These are phyloP conservation scores for Hordeum pubiflorum DNA, from an alignment of 202 grass and related monocot species.

Conservation along the genomic window DNA sequence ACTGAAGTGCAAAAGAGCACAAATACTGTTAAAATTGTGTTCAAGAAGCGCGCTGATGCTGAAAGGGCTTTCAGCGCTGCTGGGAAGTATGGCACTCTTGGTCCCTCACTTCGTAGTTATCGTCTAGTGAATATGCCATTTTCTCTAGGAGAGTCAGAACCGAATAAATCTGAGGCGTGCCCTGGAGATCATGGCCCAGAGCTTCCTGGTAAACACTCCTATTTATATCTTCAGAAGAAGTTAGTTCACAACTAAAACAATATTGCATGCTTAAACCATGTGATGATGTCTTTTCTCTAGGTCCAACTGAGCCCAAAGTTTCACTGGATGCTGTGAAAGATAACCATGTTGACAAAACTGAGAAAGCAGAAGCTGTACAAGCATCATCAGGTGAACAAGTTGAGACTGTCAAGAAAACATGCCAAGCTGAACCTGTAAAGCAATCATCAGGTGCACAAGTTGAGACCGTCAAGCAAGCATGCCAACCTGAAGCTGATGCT, in stretches of 20 bases:
- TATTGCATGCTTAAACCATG: constrained; percentile 23
- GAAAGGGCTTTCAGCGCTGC: constrained; percentile 81
- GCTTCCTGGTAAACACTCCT: constrained; percentile 33
- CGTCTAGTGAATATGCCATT: constrained; percentile 58
- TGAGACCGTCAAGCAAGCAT: neutral
- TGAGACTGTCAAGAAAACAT: constrained; percentile 1
- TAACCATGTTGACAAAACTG: constrained; percentile 21
- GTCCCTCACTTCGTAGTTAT: constrained; percentile 77
- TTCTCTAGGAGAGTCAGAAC: constrained; percentile 15
- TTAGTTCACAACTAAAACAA: neutral
- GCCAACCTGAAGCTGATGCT: constrained; percentile 7
- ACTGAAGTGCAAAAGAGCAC: constrained; percentile 52
- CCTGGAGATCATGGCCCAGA: constrained; percentile 1
- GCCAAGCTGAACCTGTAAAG: constrained; percentile 5
- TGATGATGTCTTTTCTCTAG: constrained; percentile 25
- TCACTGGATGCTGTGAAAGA: constrained; percentile 14
- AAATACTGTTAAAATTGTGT: constrained; percentile 60
- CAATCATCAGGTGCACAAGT: neutral
- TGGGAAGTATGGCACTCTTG: constrained; percentile 70
- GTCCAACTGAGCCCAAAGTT: constrained; percentile 9
- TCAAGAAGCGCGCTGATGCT: constrained; percentile 75
- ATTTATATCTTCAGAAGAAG: neutral
- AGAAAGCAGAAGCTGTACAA: neutral
- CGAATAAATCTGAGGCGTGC: constrained; percentile 18
- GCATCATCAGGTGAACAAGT: neutral